Evolutionary conservation across 2,329 filamentous ascomycete genomes (phyloP).

Genomic region (Verticillium isaacii): DNA sequence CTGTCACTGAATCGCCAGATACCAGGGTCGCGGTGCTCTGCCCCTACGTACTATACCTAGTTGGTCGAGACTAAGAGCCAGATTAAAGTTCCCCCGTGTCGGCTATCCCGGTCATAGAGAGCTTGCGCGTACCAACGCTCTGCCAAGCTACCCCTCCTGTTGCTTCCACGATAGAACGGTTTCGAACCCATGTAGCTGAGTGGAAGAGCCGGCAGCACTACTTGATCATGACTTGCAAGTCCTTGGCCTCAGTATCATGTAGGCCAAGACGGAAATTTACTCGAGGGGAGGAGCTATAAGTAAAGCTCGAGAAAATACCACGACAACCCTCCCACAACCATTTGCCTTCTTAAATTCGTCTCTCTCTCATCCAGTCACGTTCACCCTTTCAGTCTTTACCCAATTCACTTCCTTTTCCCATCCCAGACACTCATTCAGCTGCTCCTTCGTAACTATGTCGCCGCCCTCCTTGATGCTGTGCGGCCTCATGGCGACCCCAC

Average conservation of each 20-base stretch:
- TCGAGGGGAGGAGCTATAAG: neutral
- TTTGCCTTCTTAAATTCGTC: neutral
- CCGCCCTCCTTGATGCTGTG: neutral
- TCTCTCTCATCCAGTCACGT: neutral
- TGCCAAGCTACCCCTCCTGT: neutral
- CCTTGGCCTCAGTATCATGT: conserved; percentile 8
- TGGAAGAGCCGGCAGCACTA: neutral
- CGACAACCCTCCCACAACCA: neutral
- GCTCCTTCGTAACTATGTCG: neutral
- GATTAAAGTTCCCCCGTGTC: too few relatives aligned
- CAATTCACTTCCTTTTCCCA: too few relatives aligned
- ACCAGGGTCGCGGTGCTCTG: neutral
- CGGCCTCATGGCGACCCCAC: neutral
- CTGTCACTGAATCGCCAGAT: neutral
- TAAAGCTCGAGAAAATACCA: neutral
- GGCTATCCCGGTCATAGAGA: neutral
- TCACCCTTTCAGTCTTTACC: neutral
- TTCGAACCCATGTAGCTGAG: neutral
- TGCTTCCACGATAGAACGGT: neutral
- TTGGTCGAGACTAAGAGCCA: too few relatives aligned
- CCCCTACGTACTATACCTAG: neutral
- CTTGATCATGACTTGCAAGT: conserved; percentile 1
- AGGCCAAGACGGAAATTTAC: neutral
- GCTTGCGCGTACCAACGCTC: neutral
- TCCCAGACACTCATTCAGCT: neutral